Conservation (phyloP, 2,329 filamentous ascomycete species). For the Colletotrichum sp. region DNA sequence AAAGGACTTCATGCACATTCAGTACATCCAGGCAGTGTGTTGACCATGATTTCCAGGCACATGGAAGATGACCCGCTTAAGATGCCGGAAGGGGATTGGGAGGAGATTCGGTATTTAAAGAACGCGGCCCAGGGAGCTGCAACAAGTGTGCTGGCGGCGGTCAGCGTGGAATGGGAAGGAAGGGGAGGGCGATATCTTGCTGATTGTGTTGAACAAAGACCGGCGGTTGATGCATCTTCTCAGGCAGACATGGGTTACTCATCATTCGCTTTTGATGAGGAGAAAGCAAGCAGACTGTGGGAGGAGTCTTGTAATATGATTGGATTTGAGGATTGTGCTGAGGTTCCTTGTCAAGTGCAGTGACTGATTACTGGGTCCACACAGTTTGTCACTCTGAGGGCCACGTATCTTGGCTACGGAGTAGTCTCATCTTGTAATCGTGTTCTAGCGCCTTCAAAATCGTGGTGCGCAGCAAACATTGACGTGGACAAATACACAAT, state of each 20-base stretch:
- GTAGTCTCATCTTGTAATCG: too few relatives aligned
- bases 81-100: background rate
- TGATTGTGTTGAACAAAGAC: background rate
- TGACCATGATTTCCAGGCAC: background rate
- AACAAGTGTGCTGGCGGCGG: slow-evolving; percentile 41
- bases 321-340: too few relatives aligned
- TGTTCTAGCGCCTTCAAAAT: too few relatives aligned
- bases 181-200: slow-evolving; percentile 43
- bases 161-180: slow-evolving; percentile 39
- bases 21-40: slow-evolving; percentile 49
- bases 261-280: background rate
- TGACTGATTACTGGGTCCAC: too few relatives aligned
- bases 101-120: background rate
- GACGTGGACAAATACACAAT: too few relatives aligned
- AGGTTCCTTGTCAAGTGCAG: too few relatives aligned
- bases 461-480: too few relatives aligned
- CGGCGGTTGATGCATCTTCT: background rate
- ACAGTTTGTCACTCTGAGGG: too few relatives aligned
- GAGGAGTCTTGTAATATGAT: background rate
- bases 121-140: slow-evolving; percentile 45
- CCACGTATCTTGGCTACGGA: too few relatives aligned
- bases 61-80: background rate
- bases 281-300: background rate
- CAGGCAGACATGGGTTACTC: too few relatives aligned
- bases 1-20: slow-evolving; percentile 44